Evolutionary conservation across 2,329 filamentous ascomycete species (phyloP).

Genomic region (Fusarium piperis): DNA sequence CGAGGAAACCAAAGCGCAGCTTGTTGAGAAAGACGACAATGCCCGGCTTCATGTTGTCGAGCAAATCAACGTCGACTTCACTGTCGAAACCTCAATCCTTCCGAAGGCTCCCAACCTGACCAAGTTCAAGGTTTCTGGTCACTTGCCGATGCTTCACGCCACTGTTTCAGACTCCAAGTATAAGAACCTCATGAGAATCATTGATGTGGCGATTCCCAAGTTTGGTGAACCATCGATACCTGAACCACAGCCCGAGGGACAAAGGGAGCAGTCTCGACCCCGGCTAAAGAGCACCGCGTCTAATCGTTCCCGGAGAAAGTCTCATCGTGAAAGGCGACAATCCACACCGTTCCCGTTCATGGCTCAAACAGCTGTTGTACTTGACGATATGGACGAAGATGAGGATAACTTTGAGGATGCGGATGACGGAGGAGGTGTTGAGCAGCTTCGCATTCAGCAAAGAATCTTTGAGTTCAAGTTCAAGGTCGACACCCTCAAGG

Average conservation of each 20-base stretch:
- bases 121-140: slow-evolving; percentile 89
- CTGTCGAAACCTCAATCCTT: slow-evolving; percentile 96
- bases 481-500: slow-evolving; percentile 91
- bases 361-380: slow-evolving; percentile 78
- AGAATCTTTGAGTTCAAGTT: slow-evolving; percentile 97
- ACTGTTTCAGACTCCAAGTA: slow-evolving; percentile 95
- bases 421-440: slow-evolving; percentile 62
- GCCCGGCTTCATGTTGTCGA: slow-evolving; percentile 91
- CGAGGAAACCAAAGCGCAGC: slow-evolving; percentile 85
- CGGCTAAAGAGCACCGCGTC: slow-evolving; percentile 59
- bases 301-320: slow-evolving; percentile 55
- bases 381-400: slow-evolving; percentile 79
- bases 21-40: slow-evolving; percentile 72
- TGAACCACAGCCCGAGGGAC: slow-evolving; percentile 42
- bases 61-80: slow-evolving; percentile 96
- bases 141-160: slow-evolving; percentile 90
- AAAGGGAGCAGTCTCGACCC: slow-evolving; percentile 49
- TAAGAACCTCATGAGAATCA: slow-evolving; percentile 94
- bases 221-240: slow-evolving; percentile 61
- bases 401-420: slow-evolving; percentile 75
- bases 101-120: slow-evolving; percentile 94
- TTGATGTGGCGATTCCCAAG: slow-evolving; percentile 93
- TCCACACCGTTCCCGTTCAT: slow-evolving; percentile 81
- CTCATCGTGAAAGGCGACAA: slow-evolving; percentile 61
- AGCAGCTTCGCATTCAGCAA: slow-evolving; percentile 80